These are phyloP conservation scores for Ceratocystis cacaofunesta DNA, from an alignment of 2,329 filamentous ascomycete species.

Conservation along the genomic window DNA sequence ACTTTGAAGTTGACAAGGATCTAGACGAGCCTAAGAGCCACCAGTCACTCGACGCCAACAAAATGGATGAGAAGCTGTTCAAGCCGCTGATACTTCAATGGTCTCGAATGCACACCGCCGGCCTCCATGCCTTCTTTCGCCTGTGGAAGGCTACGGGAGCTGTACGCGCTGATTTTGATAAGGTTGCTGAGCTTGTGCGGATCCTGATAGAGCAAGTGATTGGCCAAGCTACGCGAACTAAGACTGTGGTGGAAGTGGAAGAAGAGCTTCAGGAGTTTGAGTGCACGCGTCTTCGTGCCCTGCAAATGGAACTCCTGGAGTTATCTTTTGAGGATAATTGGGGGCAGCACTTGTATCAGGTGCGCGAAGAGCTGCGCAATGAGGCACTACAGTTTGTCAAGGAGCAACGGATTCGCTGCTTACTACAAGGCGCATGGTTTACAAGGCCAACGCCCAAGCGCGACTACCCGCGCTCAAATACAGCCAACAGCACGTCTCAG, in stretches of 20 bases:
- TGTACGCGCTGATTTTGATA: slow-evolving; percentile 74
- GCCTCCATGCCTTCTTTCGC: slow-evolving; percentile 74
- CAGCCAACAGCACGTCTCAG: slow-evolving; percentile 23
- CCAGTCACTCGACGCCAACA: slow-evolving; percentile 55
- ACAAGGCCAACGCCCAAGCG: slow-evolving; percentile 32
- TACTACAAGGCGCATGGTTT: slow-evolving; percentile 87
- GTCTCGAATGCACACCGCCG: slow-evolving; percentile 76
- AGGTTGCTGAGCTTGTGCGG: slow-evolving; percentile 78
- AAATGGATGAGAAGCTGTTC: slow-evolving; percentile 75
- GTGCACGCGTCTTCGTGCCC: slow-evolving; percentile 57
- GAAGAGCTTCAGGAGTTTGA: slow-evolving; percentile 79
- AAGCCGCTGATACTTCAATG: slow-evolving; percentile 80
- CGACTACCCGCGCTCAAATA: slow-evolving; percentile 30
- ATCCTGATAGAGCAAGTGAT: slow-evolving; percentile 85
- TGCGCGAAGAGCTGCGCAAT: slow-evolving; percentile 79
- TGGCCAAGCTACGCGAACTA: slow-evolving; percentile 64
- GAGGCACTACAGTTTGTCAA: slow-evolving; percentile 94
- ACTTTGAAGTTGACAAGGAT: slow-evolving; percentile 82
- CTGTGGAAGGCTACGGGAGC: slow-evolving; percentile 87
- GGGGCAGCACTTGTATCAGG: slow-evolving; percentile 76
- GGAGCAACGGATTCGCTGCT: slow-evolving; percentile 82
- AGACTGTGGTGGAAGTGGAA: slow-evolving; percentile 74
- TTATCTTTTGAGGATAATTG: slow-evolving; percentile 87
- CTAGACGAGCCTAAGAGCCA: slow-evolving; percentile 70
- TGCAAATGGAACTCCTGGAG: slow-evolving; percentile 89